These are phyloP conservation scores for Akanthomyces dipterigenus DNA, from an alignment of 2,329 filamentous ascomycete species.

Conservation along the genomic window DNA sequence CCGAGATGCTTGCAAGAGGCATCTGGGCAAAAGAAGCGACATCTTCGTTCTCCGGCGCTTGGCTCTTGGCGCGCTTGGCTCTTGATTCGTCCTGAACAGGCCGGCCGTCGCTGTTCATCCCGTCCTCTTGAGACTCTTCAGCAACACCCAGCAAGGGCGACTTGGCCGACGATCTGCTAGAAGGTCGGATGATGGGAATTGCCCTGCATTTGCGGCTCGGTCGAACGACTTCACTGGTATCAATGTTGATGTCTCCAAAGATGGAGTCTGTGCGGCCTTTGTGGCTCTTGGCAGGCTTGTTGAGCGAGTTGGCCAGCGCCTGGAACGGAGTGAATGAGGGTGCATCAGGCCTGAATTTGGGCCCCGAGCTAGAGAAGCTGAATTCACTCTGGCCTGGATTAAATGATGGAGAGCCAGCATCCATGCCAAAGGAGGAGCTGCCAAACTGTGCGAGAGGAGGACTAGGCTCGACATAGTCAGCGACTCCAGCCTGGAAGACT, in stretches of 20 bases:
- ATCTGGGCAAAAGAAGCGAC: constrained; percentile 63
- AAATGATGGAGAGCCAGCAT: constrained; percentile 64
- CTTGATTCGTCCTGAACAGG: constrained; percentile 59
- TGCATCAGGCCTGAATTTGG: constrained; percentile 69
- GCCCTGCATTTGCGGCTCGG: constrained; percentile 71
- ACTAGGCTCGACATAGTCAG: constrained; percentile 16
- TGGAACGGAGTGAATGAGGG: constrained; percentile 65
- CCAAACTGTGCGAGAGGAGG: constrained; percentile 27
- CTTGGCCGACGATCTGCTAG: constrained; percentile 40
- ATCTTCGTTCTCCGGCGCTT: constrained; percentile 60
- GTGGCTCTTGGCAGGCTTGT: constrained; percentile 33
- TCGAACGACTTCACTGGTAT: constrained; percentile 55
- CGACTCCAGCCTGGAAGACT: constrained; percentile 32
- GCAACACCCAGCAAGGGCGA: constrained; percentile 18
- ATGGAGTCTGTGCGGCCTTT: constrained; percentile 44
- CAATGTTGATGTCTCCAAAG: constrained; percentile 63
- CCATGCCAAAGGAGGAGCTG: constrained; percentile 48
- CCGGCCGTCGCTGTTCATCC: constrained; percentile 51
- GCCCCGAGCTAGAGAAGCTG: constrained; percentile 59
- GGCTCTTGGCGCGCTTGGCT: constrained; percentile 66
- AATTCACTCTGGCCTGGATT: constrained; percentile 60
- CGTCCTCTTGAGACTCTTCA: constrained; percentile 21
- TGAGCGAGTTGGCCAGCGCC: constrained; percentile 40
- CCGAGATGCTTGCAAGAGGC: constrained; percentile 7
- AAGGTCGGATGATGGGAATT: constrained; percentile 68